Conservation (phyloP, 2,329 filamentous ascomycete genomes). For the Aaosphaeria pasadenensis region DNA sequence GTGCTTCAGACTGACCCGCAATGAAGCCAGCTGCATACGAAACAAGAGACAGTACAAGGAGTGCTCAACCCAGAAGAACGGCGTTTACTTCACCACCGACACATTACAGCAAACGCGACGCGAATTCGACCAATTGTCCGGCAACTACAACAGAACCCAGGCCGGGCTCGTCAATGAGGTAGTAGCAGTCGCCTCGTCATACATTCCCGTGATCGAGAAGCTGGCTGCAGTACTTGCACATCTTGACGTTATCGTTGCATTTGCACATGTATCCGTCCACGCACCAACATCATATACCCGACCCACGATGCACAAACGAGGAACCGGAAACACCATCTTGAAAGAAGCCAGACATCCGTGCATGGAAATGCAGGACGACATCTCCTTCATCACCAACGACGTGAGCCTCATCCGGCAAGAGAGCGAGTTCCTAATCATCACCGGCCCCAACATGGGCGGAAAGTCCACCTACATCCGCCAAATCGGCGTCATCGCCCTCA, state of each 20-base stretch:
- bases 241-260: conserved; percentile 89
- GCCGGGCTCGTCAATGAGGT: conserved; percentile 88
- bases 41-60: conserved; percentile 89
- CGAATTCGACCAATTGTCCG: conserved; percentile 89
- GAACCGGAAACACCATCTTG: conserved; percentile 83
- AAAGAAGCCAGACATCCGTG: conserved; percentile 93
- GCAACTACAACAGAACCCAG: conserved; percentile 94
- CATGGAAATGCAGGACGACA: conserved; percentile 97
- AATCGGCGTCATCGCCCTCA: conserved; percentile 92
- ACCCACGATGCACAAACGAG: conserved; percentile 84
- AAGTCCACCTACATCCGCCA: conserved; percentile 98
- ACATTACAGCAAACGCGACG: conserved; percentile 75
- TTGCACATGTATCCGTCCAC: conserved; percentile 90
- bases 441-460: conserved; percentile 97
- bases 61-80: conserved; percentile 97
- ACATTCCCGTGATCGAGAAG: conserved; percentile 87
- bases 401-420: conserved; percentile 73
- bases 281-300: conserved; percentile 89
- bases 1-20: conserved; percentile 91
- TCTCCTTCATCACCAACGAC: conserved; percentile 98
- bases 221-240: conserved; percentile 87
- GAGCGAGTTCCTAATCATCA: conserved; percentile 94
- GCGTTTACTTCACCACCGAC: conserved; percentile 94
- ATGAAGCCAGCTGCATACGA: conserved; percentile 86
- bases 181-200: conserved; percentile 88